phyloP scores from a whole-genome alignment of 176 grass and related monocot species.

The Aegilops sharonensis region DNA sequence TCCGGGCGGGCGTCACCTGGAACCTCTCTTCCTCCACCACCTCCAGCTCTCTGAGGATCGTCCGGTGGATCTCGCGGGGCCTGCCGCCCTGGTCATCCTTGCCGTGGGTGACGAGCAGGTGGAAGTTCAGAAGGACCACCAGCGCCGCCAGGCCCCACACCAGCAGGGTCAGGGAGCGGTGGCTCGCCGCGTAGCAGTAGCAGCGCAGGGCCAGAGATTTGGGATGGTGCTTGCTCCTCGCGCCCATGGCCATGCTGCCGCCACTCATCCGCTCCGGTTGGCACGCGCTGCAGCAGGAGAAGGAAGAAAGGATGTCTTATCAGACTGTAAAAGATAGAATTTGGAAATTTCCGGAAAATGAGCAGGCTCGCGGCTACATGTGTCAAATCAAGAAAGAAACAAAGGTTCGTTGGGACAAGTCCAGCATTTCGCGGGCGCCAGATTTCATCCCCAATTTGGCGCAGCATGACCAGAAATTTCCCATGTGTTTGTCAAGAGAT shows the following conservation, averaged over 20 bases:
- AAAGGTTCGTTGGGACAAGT: too few species aligned
- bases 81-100: conserved; percentile 24
- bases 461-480: neutral
- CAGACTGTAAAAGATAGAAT: conserved; percentile 16
- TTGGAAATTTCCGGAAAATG: neutral
- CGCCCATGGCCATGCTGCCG: conserved; percentile 58
- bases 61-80: conserved; percentile 24
- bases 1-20: conserved; percentile 51
- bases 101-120: conserved; percentile 40
- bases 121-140: conserved; percentile 67
- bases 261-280: conserved; percentile 42
- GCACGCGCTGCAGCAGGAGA: conserved; percentile 45
- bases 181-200: conserved; percentile 55
- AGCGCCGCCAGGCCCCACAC: conserved; percentile 57
- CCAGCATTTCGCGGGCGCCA: neutral
- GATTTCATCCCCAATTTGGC: conserved; percentile 25
- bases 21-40: conserved; percentile 73
- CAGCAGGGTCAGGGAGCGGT: conserved; percentile 38
- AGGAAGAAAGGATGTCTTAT: neutral
- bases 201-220: conserved; percentile 59
- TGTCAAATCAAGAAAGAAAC: conserved; percentile 17
- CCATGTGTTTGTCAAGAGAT: neutral
- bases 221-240: conserved; percentile 60
- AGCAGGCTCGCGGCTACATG: neutral
- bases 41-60: conserved; percentile 56